These are phyloP conservation scores for Crithidia fasciculata DNA, from an alignment of 208 protist species.

Conservation along the genomic window DNA sequence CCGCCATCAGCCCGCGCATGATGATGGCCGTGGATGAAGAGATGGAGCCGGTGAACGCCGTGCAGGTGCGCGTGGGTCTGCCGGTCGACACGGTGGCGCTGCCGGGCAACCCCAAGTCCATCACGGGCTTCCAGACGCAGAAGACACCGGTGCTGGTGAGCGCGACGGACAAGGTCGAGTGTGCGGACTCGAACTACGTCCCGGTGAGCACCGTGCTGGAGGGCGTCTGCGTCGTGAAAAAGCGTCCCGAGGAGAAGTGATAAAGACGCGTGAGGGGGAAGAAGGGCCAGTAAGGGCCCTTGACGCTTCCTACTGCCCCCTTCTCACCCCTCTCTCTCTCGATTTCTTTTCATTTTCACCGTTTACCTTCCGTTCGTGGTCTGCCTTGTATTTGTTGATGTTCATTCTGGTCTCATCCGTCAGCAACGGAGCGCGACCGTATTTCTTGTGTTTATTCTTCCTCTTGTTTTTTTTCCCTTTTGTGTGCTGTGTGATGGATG, in stretches of 20 bases:
- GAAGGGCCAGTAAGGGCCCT: no score
- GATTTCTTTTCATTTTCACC: not conserved
- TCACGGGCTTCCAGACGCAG: constrained; percentile 99
- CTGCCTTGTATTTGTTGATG: not conserved
- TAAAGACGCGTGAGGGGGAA: not conserved
- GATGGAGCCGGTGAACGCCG: constrained; percentile 89
- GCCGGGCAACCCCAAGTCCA: constrained; percentile 98
- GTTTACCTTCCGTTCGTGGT: not conserved
- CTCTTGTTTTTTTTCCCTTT: not conserved
- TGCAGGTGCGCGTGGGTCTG: constrained; percentile 92
- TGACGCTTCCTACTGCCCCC: no score
- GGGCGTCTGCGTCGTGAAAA: constrained; percentile 87
- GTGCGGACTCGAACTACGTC: constrained; percentile 95
- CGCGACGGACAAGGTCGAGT: constrained; percentile 96
- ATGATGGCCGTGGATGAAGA: constrained; percentile 97
- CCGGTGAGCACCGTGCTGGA: constrained; percentile 79
- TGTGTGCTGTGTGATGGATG: not conserved
- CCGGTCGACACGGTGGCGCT: constrained; percentile 97
- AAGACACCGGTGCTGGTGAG: constrained; percentile 98
- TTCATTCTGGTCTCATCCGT: not conserved
- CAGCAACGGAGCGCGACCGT: not conserved
- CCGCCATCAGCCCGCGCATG: constrained; percentile 96
- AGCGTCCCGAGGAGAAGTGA: constrained; percentile 45
- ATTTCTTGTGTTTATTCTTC: constrained; percentile 10
- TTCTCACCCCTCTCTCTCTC: no score